phyloP scores from a whole-genome alignment of 2,329 filamentous ascomycete species.

The Albifimbria verrucaria region DNA sequence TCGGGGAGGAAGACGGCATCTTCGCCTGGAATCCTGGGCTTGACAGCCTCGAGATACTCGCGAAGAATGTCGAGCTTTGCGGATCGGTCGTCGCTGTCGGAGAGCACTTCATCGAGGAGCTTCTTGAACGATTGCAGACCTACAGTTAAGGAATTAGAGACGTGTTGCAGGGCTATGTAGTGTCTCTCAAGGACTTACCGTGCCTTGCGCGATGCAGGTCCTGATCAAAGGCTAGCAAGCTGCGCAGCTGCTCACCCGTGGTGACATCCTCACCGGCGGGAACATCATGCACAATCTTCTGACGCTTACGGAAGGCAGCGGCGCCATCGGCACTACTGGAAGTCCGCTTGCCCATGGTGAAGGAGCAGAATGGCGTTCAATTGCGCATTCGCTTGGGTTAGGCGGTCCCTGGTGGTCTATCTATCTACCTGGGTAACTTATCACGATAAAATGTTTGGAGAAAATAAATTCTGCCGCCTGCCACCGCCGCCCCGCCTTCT shows the following conservation, averaged over 20 bases:
- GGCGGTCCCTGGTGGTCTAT: no score
- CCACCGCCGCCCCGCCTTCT: slow-evolving; percentile 28
- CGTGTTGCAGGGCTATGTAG: background rate
- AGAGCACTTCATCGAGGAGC: slow-evolving; percentile 65
- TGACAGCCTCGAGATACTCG: slow-evolving; percentile 62
- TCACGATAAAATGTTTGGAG: slow-evolving; percentile 17
- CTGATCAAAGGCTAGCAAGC: slow-evolving; percentile 68
- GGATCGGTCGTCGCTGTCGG: slow-evolving; percentile 34
- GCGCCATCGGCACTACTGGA: slow-evolving; percentile 36
- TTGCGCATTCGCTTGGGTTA: no score
- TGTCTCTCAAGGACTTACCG: slow-evolving; percentile 38
- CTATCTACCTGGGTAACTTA: slow-evolving; percentile 10
- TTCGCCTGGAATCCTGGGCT: slow-evolving; percentile 40
- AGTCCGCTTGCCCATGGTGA: slow-evolving; percentile 43
- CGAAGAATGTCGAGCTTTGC: slow-evolving; percentile 56
- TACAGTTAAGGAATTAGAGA: slow-evolving; percentile 23
- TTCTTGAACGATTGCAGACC: slow-evolving; percentile 67
- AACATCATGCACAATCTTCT: slow-evolving; percentile 53
- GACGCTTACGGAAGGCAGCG: slow-evolving; percentile 46
- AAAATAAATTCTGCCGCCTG: slow-evolving; percentile 33
- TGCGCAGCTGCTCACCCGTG: slow-evolving; percentile 63
- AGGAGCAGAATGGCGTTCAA: background rate
- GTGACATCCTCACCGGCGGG: slow-evolving; percentile 60
- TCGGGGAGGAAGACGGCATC: slow-evolving; percentile 67
- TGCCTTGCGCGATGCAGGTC: slow-evolving; percentile 65